phyloP scores from a whole-genome alignment of 805 yeast genomes.

The Candida anglica region DNA sequence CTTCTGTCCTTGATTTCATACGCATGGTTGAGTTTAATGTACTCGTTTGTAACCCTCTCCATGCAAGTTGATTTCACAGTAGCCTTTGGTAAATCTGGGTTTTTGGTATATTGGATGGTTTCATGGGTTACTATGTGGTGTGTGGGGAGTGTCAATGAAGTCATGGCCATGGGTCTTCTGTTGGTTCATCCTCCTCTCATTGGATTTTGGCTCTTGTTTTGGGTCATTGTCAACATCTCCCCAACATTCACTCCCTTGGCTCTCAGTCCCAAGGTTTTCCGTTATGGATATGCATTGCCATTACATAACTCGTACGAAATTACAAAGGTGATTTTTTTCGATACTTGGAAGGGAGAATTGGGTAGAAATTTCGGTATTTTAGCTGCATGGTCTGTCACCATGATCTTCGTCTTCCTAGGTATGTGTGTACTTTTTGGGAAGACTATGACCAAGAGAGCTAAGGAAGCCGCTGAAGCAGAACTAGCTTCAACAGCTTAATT shows the following conservation, averaged over 20 bases:
- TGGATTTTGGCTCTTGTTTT: conserved; percentile 69
- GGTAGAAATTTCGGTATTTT: conserved; percentile 62
- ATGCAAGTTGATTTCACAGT: conserved; percentile 58
- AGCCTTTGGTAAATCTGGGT: conserved; percentile 66
- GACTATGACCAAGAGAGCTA: conserved; percentile 25
- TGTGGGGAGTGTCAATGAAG: conserved; percentile 73
- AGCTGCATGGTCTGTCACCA: conserved; percentile 56
- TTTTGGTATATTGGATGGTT: conserved; percentile 70
- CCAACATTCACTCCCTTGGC: conserved; percentile 68
- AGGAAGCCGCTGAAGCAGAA: conserved; percentile 9
- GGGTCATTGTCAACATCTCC: conserved; percentile 66
- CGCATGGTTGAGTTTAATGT: conserved; percentile 54
- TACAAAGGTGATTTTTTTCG: conserved; percentile 54
- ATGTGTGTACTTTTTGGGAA: conserved; percentile 39
- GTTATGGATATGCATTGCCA: conserved; percentile 68
- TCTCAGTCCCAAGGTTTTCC: conserved; percentile 50
- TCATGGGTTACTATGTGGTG: conserved; percentile 68
- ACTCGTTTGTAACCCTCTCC: conserved; percentile 59
- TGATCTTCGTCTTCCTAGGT: conserved; percentile 41
- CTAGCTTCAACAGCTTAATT: too few relatives aligned
- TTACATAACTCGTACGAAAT: conserved; percentile 62
- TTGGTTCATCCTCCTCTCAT: conserved; percentile 56
- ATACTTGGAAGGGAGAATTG: conserved; percentile 51
- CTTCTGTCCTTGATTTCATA: conserved; percentile 48
- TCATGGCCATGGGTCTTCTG: conserved; percentile 49